Base-by-base conservation (phyloP, 331 rosid genomes). In the Quercus phellos region DNA sequence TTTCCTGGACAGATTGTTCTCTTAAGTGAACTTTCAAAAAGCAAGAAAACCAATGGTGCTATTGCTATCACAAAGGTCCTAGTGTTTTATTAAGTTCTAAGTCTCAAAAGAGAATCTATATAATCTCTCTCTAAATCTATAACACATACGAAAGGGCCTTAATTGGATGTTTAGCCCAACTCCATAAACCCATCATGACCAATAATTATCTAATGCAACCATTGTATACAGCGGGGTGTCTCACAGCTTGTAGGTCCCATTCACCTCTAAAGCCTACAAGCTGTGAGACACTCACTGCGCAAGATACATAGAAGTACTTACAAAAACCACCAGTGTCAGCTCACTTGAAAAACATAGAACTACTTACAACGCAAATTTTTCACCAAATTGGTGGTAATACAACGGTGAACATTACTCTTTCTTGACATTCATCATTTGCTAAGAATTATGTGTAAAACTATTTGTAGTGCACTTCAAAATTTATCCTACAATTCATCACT, bases 381-480 rank as follows among this genome's bases (percentile, higher is more conserved):
- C 18, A 56, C 56, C n/a, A 21, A 54, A 42, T 27, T 55, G 4
- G 26, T 53, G n/a, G 59, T 2, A 17, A 18, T 55, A 35, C 13
- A 35, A 18, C 7, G 51, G 29, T 21, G 64, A 72, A 4, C 46
- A 38, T 24, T 17, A 12, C 46, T 77, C 78, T 64, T 27, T 81
- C 68, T 60, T 69, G 24, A 55, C 60, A 76, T 61, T 26, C 51
- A 42, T 67, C 19, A 53, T 14, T 43, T 69, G 42, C 67, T 18
- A 13, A 43, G 56, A 55, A 50, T 77, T 78, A 56, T 56, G 51
- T 22, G 43, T 10, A 42, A 42, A 38, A 2, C 55, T 38, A n/a
- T 35, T 51, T 13, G 77, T 51, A 69, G 53, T 35, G 70, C 77
- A 32, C 34, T 35, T 34, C 34, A 80, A 46, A 59, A n/a, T 34